Evolutionary conservation across 345 rosid genomes (phyloP), one percentile per base, ranked within the genome.

Genomic region (Raphanus sativus): DNA sequence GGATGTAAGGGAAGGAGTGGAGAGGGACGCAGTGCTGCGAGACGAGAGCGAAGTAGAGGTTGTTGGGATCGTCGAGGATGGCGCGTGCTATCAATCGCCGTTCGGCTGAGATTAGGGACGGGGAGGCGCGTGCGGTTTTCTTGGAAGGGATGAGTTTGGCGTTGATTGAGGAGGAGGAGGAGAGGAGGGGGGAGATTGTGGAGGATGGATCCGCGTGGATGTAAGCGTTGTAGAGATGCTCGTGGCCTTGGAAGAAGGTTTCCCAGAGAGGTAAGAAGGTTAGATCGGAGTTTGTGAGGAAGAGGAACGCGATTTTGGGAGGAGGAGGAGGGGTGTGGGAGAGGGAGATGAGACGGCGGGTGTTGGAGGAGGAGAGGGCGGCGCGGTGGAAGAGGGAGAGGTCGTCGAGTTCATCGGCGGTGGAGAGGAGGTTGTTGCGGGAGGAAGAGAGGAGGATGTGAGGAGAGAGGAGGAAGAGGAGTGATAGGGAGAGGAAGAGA

Each of bases 11-110:
- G 60, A 94, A 90, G 3, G 97, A 91, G 77, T 91, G 94, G 69
- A 94, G 94, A 62, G 98, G 98, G 69, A 91, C 67, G 15, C 98
- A 94, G 71, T 85, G 86, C 28, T 91, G 97, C 3, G 98, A 91
- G 11, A 94, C 26, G 10, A 94, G 82, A 4, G 93, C 98, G 62
- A 94, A 94, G 81, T 94, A 91, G 68, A 87, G 85, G 74, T 94
- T 94, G 8, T 83, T 70, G 0, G 97, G 96, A 70, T 94, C 97
- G 77, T 91, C 97, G 69, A 94, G 71, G 78, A 90, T 74, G 30
- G 98, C 97, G 15, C 69, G 76, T 1, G 98, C 96, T 15, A 94
- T 62, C 55, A 94, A 89, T 5, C 98, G 72, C 2, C 96, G 86
- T 33, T 88, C 89, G 16, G 97, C 98, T 71, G 96, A 80, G 75